A percentile compares a stretch with the other conserved stretches of the same genome.
Conservation (phyloP, 1,284 basidiomycete species). For the Austroboletus olivaceoglutinosus region DNA sequence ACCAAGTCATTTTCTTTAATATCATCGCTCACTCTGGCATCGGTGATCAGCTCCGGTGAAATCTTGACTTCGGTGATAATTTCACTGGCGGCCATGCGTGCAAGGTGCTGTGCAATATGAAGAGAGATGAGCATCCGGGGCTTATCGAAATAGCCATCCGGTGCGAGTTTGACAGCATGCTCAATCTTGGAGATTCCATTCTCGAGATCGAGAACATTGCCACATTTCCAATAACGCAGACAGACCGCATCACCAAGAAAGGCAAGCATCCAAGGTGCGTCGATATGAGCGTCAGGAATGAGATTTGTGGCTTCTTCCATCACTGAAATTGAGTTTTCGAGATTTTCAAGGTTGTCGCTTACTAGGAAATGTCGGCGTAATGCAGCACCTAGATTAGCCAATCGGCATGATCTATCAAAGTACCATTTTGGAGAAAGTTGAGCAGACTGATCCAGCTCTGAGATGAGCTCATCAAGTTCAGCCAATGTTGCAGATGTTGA, state of each 20-base stretch:
- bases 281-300: neutral
- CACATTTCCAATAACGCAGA: neutral
- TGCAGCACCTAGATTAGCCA: neutral
- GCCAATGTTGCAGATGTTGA: neutral
- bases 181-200: neutral
- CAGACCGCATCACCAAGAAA: neutral
- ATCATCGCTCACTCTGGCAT: too few relatives aligned
- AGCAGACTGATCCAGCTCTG: neutral
- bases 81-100: too few relatives aligned
- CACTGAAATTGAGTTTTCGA: neutral
- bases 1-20: constrained; percentile 9
- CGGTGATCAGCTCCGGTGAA: too few relatives aligned
- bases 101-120: neutral
- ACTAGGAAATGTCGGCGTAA: neutral
- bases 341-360: neutral
- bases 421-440: neutral
- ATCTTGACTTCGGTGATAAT: too few relatives aligned
- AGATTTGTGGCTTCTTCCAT: neutral
- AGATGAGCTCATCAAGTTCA: neutral
- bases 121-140: neutral
- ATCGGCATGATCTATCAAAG: neutral
- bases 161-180: neutral
- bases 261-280: neutral
- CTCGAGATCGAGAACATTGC: neutral
- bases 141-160: neutral